Percentiles rank a stretch among this genome's conserved stretches.
Conservation (phyloP, 1,284 basidiomycete genomes). For the Laetiporus sulphureus region DNA sequence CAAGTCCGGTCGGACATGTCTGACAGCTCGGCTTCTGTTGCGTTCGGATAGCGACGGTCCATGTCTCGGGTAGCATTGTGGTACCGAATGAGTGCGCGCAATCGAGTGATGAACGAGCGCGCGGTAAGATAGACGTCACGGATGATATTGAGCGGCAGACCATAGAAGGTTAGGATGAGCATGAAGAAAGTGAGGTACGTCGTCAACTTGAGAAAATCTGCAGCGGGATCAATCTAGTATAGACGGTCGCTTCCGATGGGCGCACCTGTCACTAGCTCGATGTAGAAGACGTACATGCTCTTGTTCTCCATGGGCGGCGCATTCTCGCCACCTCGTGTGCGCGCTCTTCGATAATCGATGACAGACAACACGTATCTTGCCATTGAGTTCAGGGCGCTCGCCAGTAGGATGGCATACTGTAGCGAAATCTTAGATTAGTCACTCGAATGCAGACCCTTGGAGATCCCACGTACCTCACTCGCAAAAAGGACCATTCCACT, state of each 20-base stretch:
- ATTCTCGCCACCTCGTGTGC: slow-evolving; percentile 72
- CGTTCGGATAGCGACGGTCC: slow-evolving; percentile 94
- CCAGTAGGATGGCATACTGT: slow-evolving; percentile 87
- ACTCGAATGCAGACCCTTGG: no score
- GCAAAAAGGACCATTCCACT: slow-evolving; percentile 93
- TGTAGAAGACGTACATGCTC: slow-evolving; percentile 95
- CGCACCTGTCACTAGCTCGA: slow-evolving; percentile 85
- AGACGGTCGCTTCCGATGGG: slow-evolving; percentile 6
- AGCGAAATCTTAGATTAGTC: slow-evolving; percentile 8
- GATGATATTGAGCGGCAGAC: slow-evolving; percentile 94
- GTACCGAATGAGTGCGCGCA: slow-evolving; percentile 87
- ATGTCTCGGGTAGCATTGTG: slow-evolving; percentile 94
- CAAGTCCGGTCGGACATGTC: slow-evolving; percentile 86
- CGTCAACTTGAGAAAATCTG: slow-evolving; percentile 89
- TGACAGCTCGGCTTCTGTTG: slow-evolving; percentile 80
- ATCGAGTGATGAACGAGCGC: slow-evolving; percentile 82
- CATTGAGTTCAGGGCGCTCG: slow-evolving; percentile 72
- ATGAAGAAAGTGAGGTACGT: slow-evolving; percentile 93
- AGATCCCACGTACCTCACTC: slow-evolving; percentile 63
- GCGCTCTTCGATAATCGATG: slow-evolving; percentile 76
- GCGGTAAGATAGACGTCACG: slow-evolving; percentile 96
- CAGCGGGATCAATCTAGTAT: slow-evolving; percentile 1
- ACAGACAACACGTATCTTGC: slow-evolving; percentile 84
- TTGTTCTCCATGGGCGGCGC: slow-evolving; percentile 96
- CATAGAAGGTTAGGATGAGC: slow-evolving; percentile 89